phyloP scores from a whole-genome alignment of 345 rosid genomes.

The Tarenaya hassleriana region DNA sequence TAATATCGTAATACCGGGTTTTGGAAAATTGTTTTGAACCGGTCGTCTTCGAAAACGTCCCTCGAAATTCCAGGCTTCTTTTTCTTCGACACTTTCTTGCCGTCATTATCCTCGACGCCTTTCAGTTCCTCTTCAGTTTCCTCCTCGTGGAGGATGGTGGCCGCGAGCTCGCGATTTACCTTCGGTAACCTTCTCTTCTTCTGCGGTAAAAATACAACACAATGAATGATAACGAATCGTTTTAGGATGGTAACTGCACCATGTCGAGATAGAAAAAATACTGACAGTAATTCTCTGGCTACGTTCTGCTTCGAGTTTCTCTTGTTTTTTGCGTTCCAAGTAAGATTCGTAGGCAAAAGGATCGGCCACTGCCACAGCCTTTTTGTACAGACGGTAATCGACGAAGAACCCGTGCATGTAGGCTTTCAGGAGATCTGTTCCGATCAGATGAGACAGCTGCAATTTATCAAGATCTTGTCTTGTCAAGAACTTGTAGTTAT shows the following conservation, averaged over 20 bases:
- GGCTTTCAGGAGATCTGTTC: conserved; percentile 89
- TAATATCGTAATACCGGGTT: conserved; percentile 41
- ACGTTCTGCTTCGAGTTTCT: conserved; percentile 50
- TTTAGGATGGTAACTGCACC: neutral
- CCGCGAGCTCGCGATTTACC: conserved; percentile 71
- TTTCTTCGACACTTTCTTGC: conserved; percentile 60
- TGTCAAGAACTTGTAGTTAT: conserved; percentile 77
- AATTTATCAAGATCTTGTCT: conserved; percentile 81
- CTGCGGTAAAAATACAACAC: conserved; percentile 40
- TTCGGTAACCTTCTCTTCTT: conserved; percentile 56
- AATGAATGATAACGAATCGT: conserved; percentile 12
- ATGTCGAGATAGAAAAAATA: conserved; percentile 18
- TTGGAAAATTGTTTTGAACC: conserved; percentile 51
- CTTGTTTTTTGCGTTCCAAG: conserved; percentile 53
- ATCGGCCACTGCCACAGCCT: conserved; percentile 58
- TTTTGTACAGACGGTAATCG: conserved; percentile 63
- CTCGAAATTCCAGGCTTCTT: conserved; percentile 48
- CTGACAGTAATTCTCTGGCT: conserved; percentile 69
- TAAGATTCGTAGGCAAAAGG: conserved; percentile 66
- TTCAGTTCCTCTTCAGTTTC: conserved; percentile 50
- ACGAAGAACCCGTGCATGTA: conserved; percentile 91
- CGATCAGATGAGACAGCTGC: conserved; percentile 72
- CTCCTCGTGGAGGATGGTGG: conserved; percentile 42
- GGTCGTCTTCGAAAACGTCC: conserved; percentile 46
- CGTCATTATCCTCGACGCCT: conserved; percentile 41